Percentiles rank a stretch among this genome's conserved stretches.
Conservation (phyloP, 768 basidiomycete species). For the Mycena alexandri region DNA sequence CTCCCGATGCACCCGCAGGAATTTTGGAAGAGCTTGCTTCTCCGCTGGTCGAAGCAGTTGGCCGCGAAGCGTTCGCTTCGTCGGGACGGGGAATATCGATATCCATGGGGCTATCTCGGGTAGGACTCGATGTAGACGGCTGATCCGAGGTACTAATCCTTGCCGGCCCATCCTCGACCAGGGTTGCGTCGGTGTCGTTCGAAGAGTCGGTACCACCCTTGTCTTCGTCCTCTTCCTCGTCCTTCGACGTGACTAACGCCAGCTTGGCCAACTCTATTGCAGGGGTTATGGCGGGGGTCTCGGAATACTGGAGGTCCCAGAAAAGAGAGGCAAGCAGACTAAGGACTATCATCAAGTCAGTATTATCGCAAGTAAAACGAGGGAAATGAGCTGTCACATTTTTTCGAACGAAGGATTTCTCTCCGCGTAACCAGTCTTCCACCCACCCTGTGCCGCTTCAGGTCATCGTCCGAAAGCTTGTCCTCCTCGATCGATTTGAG, state of each 20-base stretch:
- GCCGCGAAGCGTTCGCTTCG: not conserved
- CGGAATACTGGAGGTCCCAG: slow-evolving; percentile 76
- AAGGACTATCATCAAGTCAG: slow-evolving; percentile 69
- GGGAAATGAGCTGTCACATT: slow-evolving; percentile 68
- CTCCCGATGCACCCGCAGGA: slow-evolving; percentile 43
- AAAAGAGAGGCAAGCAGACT: slow-evolving; percentile 84
- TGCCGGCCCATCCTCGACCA: slow-evolving; percentile 80
- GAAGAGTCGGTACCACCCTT: slow-evolving; percentile 83
- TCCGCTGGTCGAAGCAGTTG: slow-evolving; percentile 23
- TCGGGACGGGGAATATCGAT: slow-evolving; percentile 58
- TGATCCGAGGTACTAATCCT: slow-evolving; percentile 45
- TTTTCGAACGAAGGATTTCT: slow-evolving; percentile 87
- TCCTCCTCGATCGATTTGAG: slow-evolving; percentile 72
- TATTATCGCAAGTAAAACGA: slow-evolving; percentile 7
- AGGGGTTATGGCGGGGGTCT: slow-evolving; percentile 80
- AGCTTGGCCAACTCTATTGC: slow-evolving; percentile 90
- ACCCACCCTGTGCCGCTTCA: slow-evolving; percentile 88
- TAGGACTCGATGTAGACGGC: slow-evolving; percentile 45
- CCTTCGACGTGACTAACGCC: slow-evolving; percentile 89
- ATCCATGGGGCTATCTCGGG: slow-evolving; percentile 64
- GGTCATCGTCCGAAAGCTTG: slow-evolving; percentile 83
- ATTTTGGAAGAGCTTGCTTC: slow-evolving; percentile 42
- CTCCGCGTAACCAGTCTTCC: slow-evolving; percentile 84
- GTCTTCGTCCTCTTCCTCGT: slow-evolving; percentile 90
- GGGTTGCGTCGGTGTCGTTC: slow-evolving; percentile 89